Base-by-base conservation (phyloP, 176 grass and related monocot species). In the Canna indica region DNA sequence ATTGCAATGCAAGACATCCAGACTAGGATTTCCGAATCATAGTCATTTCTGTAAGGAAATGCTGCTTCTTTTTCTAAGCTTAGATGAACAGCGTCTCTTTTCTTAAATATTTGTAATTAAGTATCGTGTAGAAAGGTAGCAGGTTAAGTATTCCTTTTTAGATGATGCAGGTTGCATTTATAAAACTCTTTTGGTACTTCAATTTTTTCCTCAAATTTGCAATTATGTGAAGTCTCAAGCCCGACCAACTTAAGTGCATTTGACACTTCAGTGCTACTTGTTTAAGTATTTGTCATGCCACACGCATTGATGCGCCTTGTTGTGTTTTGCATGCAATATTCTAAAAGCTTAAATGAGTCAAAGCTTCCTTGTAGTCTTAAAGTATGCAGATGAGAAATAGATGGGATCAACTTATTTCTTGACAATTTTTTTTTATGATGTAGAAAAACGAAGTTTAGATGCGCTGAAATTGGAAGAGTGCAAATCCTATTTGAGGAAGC, bases 401-500 rank as follows among this genome's bases (percentile, higher is more conserved):
- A 7, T 75, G 22, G 64, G 34, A 18, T 11, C 20, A 68, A 29
- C 20, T 30, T 72, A 69, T 67, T 20, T 22, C 69, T 46, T 85
- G 27, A 38, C 29, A 3, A n/a, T n/a, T 24, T 67, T 10, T 12
- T 15, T 39, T 83, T 72, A 50, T 68, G 22, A 18, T 78, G 70
- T 59, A 87, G 82, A 73, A 31, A 79, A 82, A 50, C 64, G 16
- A 80, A 75, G 67, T 75, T 66, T 91, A 26, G 79, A 91, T 39
- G 36, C 64, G n/a, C 59, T 85, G 53, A 91, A 85, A 76, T 35
- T 91, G 73, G 84, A 64, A 24, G 82, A 91, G 16, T 87, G 79
- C 79, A 91, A 91, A 64, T 67, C 77, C 2, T 91, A 91, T 82
- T 73, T 87, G 41, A 85, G 76, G 70, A 87, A 85, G 52, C 75